Conservation (phyloP, 1,284 basidiomycete species). For the Leccinum huronense region DNA sequence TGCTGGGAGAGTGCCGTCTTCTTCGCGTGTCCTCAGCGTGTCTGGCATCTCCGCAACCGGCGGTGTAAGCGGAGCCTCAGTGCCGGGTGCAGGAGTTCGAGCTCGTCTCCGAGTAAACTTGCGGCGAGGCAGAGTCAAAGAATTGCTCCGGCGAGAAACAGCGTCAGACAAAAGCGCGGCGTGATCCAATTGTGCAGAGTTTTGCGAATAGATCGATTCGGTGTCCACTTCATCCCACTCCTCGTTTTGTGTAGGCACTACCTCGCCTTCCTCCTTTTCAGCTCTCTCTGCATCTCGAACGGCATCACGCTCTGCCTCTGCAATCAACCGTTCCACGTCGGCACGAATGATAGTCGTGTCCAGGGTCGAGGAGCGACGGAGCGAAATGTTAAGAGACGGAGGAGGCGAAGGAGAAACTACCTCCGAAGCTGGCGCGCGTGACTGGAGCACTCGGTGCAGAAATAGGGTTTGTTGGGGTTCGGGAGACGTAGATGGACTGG, state of each 20-base stretch:
- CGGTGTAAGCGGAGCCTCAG: slow-evolving; percentile 11
- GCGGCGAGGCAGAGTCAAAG: slow-evolving; percentile 5
- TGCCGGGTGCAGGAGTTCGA: slow-evolving; percentile 3
- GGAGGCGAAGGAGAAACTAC: background rate
- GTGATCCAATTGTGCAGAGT: slow-evolving; percentile 27
- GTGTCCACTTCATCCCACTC: slow-evolving; percentile 3
- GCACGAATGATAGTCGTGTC: slow-evolving; percentile 3
- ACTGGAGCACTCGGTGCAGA: slow-evolving; percentile 26
- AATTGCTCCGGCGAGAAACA: slow-evolving; percentile 3
- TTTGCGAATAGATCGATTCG: slow-evolving; percentile 26
- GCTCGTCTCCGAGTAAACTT: slow-evolving; percentile 15
- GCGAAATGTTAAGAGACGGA: slow-evolving; percentile 4
- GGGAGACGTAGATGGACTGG: background rate
- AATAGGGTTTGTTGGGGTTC: slow-evolving; percentile 17
- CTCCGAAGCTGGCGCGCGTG: slow-evolving; percentile 27
- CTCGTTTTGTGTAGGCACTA: background rate
- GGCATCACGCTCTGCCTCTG: slow-evolving; percentile 18
- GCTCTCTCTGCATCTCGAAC: slow-evolving; percentile 16
- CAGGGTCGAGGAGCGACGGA: slow-evolving; percentile 9
- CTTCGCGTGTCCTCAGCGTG: slow-evolving; percentile 3
- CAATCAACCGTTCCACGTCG: slow-evolving; percentile 20
- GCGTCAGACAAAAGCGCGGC: slow-evolving; percentile 3
- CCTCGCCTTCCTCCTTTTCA: background rate
- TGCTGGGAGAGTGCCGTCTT: slow-evolving; percentile 1
- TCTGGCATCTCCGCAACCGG: slow-evolving; percentile 27